Base-by-base conservation (phyloP, 1,139 yeast genomes). In the Kluyveromyces sp. region DNA sequence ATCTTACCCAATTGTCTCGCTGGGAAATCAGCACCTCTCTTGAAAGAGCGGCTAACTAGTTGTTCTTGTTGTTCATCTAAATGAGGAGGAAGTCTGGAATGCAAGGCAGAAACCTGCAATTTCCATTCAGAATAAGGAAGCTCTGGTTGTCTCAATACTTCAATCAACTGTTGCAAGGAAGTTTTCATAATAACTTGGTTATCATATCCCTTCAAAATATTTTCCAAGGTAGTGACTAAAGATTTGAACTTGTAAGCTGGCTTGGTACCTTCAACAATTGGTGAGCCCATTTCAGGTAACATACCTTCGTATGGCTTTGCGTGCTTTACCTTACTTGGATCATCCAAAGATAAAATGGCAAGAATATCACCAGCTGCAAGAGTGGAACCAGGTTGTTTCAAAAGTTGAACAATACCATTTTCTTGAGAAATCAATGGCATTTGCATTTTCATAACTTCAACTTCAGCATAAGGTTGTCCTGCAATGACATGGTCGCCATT, bases 381-480 rank as follows among this genome's bases (percentile, higher is more conserved):
- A 37, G 96, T 88, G 7, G 97, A 83, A 49, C 99, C 99, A n/a
- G 98, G 97, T 69, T 94, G 98, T 68, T 92, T 90, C 63, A 92
- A 80, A 46, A 89, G 74, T 71, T 92, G 97, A 45, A 90, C 89
- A 50, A 79, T 74, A 75, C 99, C 99, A 61, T 86, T 83, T 67
- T 90, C 98, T 67, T 81, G 88, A 33, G 97, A 92, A 61, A 88
- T 74, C 61, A 90, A 75, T 45, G 95, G 95, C 94, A 86, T 86
- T 67, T 86, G 84, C 97, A 90, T 90, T 71, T 92, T 92, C 99
- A 92, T 92, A 57, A 92, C 98, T 72, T 92, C 99, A 49, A 92
- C 96, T 71, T 92, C 98, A 41, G 98, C 98, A 63, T 80, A 94
- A 41, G 97, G 81, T 70, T 92, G 96, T 51, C 98, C 98, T 51